phyloP scores from a whole-genome alignment of 805 yeast species.

The Cyberlindnera nakhonratchasimensis region DNA sequence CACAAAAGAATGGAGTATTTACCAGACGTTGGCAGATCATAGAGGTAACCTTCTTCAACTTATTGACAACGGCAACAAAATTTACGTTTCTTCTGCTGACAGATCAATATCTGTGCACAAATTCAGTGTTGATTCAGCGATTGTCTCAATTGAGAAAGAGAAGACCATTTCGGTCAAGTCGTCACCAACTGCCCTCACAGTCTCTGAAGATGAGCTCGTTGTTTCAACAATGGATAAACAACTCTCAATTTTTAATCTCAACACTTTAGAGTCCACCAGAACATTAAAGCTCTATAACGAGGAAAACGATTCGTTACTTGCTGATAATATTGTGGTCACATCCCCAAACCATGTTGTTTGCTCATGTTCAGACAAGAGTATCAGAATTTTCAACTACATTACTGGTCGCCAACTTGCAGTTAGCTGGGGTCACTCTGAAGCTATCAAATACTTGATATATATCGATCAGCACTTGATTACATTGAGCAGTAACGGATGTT shows the following conservation, averaged over 20 bases:
- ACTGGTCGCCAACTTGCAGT: conserved; percentile 46
- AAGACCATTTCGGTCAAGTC: conserved; percentile 49
- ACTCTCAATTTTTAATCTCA: conserved; percentile 38
- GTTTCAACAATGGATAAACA: conserved; percentile 52
- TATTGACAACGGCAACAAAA: conserved; percentile 26
- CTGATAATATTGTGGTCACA: conserved; percentile 41
- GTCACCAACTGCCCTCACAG: conserved; percentile 44
- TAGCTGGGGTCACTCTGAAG: conserved; percentile 60
- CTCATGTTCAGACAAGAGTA: conserved; percentile 54
- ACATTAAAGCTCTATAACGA: conserved; percentile 40
- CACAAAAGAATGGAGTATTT: conserved; percentile 42
- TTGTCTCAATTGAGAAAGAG: conserved; percentile 32
- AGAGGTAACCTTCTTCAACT: conserved; percentile 49
- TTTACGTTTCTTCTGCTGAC: conserved; percentile 59
- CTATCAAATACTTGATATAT: conserved; percentile 35
- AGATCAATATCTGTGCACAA: conserved; percentile 55
- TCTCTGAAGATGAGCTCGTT: conserved; percentile 38
- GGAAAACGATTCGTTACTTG: conserved; percentile 41
- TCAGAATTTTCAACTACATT: conserved; percentile 44
- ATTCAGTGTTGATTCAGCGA: conserved; percentile 24
- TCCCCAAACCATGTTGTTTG: conserved; percentile 34
- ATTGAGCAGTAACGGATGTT: conserved; percentile 51
- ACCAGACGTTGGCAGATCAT: conserved; percentile 59
- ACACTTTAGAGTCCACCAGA: conserved; percentile 32
- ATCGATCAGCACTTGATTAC: conserved; percentile 34